Base-by-base conservation (phyloP, 768 basidiomycete genomes). In the Hydnum rufescens region DNA sequence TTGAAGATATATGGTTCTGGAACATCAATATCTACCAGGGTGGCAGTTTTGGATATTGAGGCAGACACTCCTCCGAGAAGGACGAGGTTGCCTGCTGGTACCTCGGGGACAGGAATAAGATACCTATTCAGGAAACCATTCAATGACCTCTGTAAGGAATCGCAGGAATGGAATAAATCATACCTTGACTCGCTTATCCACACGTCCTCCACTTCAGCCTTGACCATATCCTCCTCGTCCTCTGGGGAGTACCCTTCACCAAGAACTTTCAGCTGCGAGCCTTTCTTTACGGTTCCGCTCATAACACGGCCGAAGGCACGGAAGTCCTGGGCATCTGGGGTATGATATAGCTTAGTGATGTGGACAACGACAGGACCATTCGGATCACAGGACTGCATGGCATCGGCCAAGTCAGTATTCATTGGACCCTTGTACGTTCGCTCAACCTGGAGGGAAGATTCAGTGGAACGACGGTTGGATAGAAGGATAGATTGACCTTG, bases 201-300 rank as follows among this genome's bases (percentile, higher is more conserved):
- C 18, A 97, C 69, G 56, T 82, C 81, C 58, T 96, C 92, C 2
- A 95, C 75, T 2, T 70, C 74, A 13, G 76, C 78, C 56, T 77
- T 79, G 64, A 84, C 75, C 89, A 96, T 93, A 61, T 99, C 95
- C 66, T 99, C 95, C 67, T 97, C 93, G 58, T 99, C 95, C 60
- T 96, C 93, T n/a, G 87, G 85, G 13, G 90, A 93, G 64, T 92
- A 99, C 0, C 89, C 89, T 64, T 97, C 95, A 53, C 95, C 95
- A 4, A 99, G 71, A n/a, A 97, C 92, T 68, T 95, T 96, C 57
- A 99, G 72, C 31, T 78, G 71, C 72, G 76, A 73, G 8, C 89
- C 89, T 59, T 82, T 82, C 59, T 73, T 71, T 23, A 96, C 66
- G 0, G 92, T 95, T 19, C 95, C 95, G 58, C 87, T 89, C 64